Percentiles rank a stretch among this genome's conserved stretches.
These are phyloP conservation scores for Murraya koenigii DNA, from an alignment of 345 rosid species.

Conservation along the genomic window DNA sequence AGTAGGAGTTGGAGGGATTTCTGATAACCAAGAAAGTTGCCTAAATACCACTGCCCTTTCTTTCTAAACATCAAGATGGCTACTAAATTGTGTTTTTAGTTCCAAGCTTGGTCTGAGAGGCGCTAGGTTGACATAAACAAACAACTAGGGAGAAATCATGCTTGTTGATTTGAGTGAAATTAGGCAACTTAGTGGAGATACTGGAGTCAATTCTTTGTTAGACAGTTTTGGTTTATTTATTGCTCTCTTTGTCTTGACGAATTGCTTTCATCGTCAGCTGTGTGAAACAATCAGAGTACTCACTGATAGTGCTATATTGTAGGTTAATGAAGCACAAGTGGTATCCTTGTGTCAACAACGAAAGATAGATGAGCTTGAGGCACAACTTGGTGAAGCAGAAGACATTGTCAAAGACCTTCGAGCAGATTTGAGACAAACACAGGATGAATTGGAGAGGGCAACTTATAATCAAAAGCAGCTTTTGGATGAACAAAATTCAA, in stretches of 20 bases:
- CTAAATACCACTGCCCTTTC: background rate
- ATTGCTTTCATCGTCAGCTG: background rate
- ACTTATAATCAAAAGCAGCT: constrained; percentile 24
- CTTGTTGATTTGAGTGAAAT: constrained; percentile 1
- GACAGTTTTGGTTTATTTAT: background rate
- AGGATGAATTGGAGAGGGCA: constrained; percentile 55
- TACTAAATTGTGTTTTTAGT: background rate
- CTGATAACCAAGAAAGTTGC: background rate
- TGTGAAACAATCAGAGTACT: background rate
- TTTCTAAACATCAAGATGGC: background rate
- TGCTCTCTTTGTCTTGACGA: background rate
- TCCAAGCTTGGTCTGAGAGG: background rate
- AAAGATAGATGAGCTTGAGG: constrained; percentile 82
- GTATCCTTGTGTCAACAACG: constrained; percentile 45
- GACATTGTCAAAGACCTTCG: constrained; percentile 81
- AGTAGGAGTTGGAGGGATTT: background rate
- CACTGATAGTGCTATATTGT: constrained; percentile 13
- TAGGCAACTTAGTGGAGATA: background rate
- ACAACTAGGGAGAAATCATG: background rate
- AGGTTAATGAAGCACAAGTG: constrained; percentile 74
- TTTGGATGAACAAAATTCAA: constrained; percentile 16
- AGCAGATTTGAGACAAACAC: constrained; percentile 62
- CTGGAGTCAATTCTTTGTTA: background rate
- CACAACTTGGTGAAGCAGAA: constrained; percentile 88
- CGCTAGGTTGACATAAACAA: background rate